Conservation (phyloP, 2,329 filamentous ascomycete genomes). For the Sclerotinia trifoliorum region DNA sequence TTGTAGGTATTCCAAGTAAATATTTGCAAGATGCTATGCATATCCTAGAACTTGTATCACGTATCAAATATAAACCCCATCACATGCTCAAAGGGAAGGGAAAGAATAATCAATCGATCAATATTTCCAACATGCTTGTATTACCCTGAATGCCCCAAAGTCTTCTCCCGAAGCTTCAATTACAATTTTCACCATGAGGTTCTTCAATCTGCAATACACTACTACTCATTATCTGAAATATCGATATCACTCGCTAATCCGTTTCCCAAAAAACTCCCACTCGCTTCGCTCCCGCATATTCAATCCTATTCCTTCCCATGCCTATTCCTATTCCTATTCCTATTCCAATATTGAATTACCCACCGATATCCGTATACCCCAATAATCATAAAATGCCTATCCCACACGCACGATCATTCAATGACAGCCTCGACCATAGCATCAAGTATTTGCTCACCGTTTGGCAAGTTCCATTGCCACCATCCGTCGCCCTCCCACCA, state of each 20-base stretch:
- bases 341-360: constrained; percentile 9
- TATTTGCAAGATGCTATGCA: neutral
- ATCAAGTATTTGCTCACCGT: constrained; percentile 38
- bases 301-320: neutral
- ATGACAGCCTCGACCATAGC: constrained; percentile 37
- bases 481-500: constrained; percentile 31
- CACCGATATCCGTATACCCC: constrained; percentile 1
- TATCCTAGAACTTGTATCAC: neutral
- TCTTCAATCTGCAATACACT: neutral
- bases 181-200: neutral
- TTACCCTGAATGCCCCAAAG: neutral
- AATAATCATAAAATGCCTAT: neutral
- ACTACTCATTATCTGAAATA: constrained; percentile 5
- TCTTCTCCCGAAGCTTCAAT: neutral
- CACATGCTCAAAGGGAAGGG: neutral
- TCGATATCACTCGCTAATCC: constrained; percentile 12
- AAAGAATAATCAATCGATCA: neutral
- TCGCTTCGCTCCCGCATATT: neutral
- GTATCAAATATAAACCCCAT: neutral
- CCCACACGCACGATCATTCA: constrained; percentile 27
- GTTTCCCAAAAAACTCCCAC: constrained; percentile 8
- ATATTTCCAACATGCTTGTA: neutral
- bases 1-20: neutral
- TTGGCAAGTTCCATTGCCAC: constrained; percentile 35
- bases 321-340: neutral